Conservation (phyloP, 1,284 basidiomycete genomes). For the Cryptococcus maquisensis region DNA sequence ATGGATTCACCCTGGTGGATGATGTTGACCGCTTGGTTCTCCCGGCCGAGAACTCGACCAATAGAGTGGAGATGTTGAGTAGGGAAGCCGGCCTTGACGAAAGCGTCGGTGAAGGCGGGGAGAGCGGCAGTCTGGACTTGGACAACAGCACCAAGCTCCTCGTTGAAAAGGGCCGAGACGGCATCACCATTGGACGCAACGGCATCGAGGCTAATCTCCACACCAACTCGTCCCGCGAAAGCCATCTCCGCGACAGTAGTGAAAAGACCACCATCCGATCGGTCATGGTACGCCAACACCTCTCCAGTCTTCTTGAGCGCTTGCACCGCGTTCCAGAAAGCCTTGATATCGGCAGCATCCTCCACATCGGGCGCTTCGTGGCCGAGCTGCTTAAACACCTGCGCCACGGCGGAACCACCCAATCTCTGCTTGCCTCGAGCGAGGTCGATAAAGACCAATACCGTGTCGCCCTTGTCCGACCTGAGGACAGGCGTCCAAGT, state of each 20-base stretch:
- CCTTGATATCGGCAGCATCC: slow-evolving; percentile 65
- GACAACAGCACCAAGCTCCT: slow-evolving; percentile 90
- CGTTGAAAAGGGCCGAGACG: slow-evolving; percentile 80
- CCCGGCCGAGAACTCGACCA: slow-evolving; percentile 60
- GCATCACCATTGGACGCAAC: slow-evolving; percentile 55
- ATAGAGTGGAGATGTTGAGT: slow-evolving; percentile 67
- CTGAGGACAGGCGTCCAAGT: slow-evolving; percentile 94
- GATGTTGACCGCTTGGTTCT: slow-evolving; percentile 64
- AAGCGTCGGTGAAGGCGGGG: slow-evolving; percentile 58
- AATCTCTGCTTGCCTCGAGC: slow-evolving; percentile 77
- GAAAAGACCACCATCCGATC: slow-evolving; percentile 94
- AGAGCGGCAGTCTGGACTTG: slow-evolving; percentile 71
- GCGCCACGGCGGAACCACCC: slow-evolving; percentile 91
- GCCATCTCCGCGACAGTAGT: slow-evolving; percentile 92
- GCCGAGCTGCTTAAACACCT: slow-evolving; percentile 91
- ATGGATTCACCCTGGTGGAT: slow-evolving; percentile 56
- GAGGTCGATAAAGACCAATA: slow-evolving; percentile 85
- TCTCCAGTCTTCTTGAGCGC: slow-evolving; percentile 60
- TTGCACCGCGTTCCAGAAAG: slow-evolving; percentile 77
- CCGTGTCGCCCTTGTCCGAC: slow-evolving; percentile 60
- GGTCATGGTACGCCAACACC: slow-evolving; percentile 93
- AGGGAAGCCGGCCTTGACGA: slow-evolving; percentile 69
- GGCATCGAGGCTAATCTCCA: slow-evolving; percentile 51
- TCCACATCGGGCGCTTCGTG: slow-evolving; percentile 86
- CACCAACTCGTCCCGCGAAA: slow-evolving; percentile 84